Base-by-base conservation (phyloP, 2,329 filamentous ascomycete genomes). In the Stylonectria norvegica region DNA sequence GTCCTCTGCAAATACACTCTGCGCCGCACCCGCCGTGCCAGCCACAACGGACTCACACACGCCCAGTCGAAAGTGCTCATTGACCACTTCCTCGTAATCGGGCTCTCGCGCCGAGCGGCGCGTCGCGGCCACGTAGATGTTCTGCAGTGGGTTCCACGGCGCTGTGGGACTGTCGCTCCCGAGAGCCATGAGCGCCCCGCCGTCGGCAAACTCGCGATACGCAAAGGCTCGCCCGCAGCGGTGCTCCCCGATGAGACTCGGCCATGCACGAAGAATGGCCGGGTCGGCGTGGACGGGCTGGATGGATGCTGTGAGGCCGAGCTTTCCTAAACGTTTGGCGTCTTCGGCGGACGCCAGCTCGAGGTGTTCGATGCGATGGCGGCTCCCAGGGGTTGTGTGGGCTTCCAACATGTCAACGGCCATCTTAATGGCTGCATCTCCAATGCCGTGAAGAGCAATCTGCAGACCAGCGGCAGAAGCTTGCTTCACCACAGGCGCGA, bases 341-440 rank as follows among this genome's bases (percentile, higher is more conserved):
- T 83, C 79, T 41, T 68, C 66, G 1, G 71, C 68, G 0, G 68
- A 68, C 1, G 78, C 68, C 20, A 83, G 67, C 57, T 84, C 80
- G 5, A 84, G 62, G 52, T 84, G 80, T 60, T 83, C 79, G 52
- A 83, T 78, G 17, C 79, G 71, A 39, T 81, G 79, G 5, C 80
- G 67, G 9, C 70, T 66, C 3, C 64, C 66, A 1, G 71, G 67
- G 45, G 55, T 63, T 1, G 59, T 63, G 32, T 60, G 57, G 50
- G 55, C 61, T 18, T 60, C 73, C 12, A 83, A 65, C 1, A 68
- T 66, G 47, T 83, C 74, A 34, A 83, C 68, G 5, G 77, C 78
- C 48, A 73, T 71, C 17, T 62, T 66, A 14, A 81, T 69, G 4
- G 80, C 77, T 8, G 66, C 67, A 47, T 83, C 79, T 20, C 79